phyloP scores from a whole-genome alignment of 768 basidiomycete genomes.

The Hericium coralloides region DNA sequence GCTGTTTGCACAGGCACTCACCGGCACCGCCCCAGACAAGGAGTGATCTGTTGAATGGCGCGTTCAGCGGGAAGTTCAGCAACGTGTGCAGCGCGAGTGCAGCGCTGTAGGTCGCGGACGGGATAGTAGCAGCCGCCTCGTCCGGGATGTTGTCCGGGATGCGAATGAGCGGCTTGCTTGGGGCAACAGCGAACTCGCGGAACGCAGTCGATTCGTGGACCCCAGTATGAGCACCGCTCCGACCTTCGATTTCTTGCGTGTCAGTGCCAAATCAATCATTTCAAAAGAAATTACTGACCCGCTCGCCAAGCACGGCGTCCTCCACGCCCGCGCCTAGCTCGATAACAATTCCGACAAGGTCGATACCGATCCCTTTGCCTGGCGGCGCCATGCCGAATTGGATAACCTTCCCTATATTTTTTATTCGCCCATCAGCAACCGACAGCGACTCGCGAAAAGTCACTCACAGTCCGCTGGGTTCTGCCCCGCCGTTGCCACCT shows the following conservation, averaged over 20 bases:
- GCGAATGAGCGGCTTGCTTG: not conserved
- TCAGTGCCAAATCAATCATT: not conserved
- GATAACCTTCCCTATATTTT: not conserved
- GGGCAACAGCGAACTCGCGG: not conserved
- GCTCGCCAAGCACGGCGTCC: not conserved
- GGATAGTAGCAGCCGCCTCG: not conserved
- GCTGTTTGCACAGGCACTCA: not conserved
- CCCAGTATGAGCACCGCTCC: not conserved
- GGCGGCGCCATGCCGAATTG: not conserved
- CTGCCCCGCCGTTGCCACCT: not conserved
- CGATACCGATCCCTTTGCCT: not conserved
- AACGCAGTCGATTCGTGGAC: not conserved
- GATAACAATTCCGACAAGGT: not conserved
- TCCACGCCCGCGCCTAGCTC: not conserved
- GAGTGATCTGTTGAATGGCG: not conserved
- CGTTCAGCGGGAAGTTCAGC: not conserved
- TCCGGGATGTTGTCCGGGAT: not conserved
- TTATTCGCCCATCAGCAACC: not conserved
- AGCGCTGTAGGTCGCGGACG: not conserved
- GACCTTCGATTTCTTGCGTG: not conserved
- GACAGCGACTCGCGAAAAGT: too few relatives aligned
- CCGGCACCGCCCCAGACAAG: not conserved
- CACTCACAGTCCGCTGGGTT: not conserved
- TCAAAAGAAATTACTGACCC: not conserved
- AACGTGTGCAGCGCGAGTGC: not conserved